Percentiles rank a stretch among this genome's conserved stretches.
phyloP scores from a whole-genome alignment of 768 basidiomycete genomes.

The Tephrocybe rancida region DNA sequence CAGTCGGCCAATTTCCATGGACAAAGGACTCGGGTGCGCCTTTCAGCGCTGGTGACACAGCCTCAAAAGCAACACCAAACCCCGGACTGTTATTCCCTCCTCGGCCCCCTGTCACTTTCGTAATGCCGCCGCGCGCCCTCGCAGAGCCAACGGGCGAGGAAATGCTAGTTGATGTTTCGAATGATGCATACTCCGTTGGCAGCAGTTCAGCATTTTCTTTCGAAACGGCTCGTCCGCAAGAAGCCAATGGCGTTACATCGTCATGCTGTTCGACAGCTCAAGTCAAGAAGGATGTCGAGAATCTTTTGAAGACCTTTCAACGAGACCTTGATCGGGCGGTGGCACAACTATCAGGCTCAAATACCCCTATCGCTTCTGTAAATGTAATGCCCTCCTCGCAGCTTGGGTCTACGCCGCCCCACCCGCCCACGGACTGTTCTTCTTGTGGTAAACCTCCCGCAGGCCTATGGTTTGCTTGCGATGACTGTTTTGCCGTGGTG shows the following conservation, averaged over 20 bases:
- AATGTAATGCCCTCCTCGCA: background rate
- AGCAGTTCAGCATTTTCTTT: background rate
- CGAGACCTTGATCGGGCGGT: slow-evolving; percentile 52
- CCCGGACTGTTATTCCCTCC: slow-evolving; percentile 28
- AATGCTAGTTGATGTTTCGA: background rate
- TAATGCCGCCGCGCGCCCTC: slow-evolving; percentile 24
- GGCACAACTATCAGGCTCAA: slow-evolving; percentile 6
- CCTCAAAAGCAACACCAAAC: background rate
- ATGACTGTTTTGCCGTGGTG: slow-evolving; percentile 35
- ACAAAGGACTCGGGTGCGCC: background rate
- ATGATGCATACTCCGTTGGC: background rate
- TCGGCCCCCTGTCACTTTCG: slow-evolving; percentile 37
- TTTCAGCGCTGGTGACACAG: background rate
- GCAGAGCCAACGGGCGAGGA: slow-evolving; percentile 27
- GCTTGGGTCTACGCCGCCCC: slow-evolving; percentile 5
- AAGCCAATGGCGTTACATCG: slow-evolving; percentile 1
- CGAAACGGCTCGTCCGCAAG: slow-evolving; percentile 8
- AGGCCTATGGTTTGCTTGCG: slow-evolving; percentile 34
- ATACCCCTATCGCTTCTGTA: background rate
- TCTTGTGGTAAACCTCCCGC: slow-evolving; percentile 6
- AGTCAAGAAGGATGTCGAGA: slow-evolving; percentile 50
- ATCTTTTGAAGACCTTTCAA: slow-evolving; percentile 53
- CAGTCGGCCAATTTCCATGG: slow-evolving; percentile 10
- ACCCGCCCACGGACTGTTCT: slow-evolving; percentile 13
- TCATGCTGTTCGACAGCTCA: slow-evolving; percentile 48